Percentiles rank a stretch among this genome's conserved stretches.
Evolutionary conservation across 2,329 filamentous ascomycete genomes (phyloP).

Genomic region (Penicillium paneum): DNA sequence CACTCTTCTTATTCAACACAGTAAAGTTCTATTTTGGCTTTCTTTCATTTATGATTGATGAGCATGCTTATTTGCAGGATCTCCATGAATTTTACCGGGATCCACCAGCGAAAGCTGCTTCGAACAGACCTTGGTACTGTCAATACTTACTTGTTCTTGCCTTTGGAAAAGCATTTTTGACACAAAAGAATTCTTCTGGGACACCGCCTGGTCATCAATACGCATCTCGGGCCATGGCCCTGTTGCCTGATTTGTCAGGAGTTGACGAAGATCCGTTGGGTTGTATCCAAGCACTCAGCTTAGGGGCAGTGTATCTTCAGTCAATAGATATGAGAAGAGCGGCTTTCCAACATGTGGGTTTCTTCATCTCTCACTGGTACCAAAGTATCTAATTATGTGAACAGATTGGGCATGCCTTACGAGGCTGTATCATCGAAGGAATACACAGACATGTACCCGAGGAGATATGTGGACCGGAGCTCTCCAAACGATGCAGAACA

Average conservation of each 20-base stretch:
- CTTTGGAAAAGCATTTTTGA: conserved; percentile 55
- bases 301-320: conserved; percentile 42
- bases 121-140: conserved; percentile 48
- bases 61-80: conserved; percentile 41
- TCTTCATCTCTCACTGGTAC: neutral
- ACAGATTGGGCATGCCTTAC: conserved; percentile 29
- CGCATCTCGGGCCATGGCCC: conserved; percentile 39
- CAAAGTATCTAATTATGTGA: neutral
- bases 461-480: conserved; percentile 20
- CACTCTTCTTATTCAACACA: conserved; percentile 53
- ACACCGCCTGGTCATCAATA: conserved; percentile 40
- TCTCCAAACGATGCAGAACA: conserved; percentile 24
- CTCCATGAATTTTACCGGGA: conserved; percentile 45
- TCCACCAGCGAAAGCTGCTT: conserved; percentile 26
- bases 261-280: conserved; percentile 31
- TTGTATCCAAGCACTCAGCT: conserved; percentile 34
- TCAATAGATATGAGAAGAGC: conserved; percentile 43
- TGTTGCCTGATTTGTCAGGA: conserved; percentile 39
- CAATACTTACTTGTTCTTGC: conserved; percentile 55
- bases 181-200: conserved; percentile 30
- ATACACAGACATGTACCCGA: conserved; percentile 29
- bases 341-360: conserved; percentile 40
- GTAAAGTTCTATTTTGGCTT: conserved; percentile 57
- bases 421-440: conserved; percentile 28
- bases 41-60: conserved; percentile 55